A percentile compares a stretch with the other conserved stretches of the same genome.
Conservation (phyloP, 441 rosid species). For the Corymbia citriodora region DNA sequence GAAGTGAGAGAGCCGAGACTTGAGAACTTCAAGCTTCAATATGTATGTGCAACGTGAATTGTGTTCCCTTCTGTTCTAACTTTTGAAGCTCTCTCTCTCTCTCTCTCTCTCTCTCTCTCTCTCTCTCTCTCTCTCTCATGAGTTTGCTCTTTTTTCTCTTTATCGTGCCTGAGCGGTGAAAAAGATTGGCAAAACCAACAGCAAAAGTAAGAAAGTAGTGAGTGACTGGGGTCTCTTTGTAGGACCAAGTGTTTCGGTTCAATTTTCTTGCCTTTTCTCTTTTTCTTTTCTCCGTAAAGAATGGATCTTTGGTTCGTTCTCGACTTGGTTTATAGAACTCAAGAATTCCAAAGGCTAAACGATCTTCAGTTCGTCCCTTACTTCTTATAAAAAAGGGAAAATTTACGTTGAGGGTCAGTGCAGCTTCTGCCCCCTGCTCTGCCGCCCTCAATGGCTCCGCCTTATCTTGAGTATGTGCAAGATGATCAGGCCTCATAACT, state of each 20-base stretch:
- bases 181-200: background rate
- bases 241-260: background rate
- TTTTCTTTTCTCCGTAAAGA: background rate
- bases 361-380: background rate
- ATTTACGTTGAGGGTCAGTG: background rate
- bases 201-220: background rate
- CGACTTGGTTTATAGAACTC: background rate
- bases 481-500: background rate
- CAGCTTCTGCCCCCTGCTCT: background rate
- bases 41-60: background rate
- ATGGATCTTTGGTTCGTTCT: background rate
- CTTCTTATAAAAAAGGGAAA: background rate
- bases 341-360: background rate
- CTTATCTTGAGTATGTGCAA: background rate
- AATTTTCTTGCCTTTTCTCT: background rate
- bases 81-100: background rate
- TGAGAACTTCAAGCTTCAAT: background rate
- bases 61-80: background rate
- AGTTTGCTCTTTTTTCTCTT: background rate
- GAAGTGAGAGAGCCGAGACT: background rate
- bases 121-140: background rate
- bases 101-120: background rate
- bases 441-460: background rate
- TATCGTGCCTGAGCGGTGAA: background rate
- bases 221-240: background rate